Percentiles rank a stretch among this genome's conserved stretches.
Evolutionary conservation across 192 early-diverging fungal species (phyloP).

Genomic region (Coemansia sp.): DNA sequence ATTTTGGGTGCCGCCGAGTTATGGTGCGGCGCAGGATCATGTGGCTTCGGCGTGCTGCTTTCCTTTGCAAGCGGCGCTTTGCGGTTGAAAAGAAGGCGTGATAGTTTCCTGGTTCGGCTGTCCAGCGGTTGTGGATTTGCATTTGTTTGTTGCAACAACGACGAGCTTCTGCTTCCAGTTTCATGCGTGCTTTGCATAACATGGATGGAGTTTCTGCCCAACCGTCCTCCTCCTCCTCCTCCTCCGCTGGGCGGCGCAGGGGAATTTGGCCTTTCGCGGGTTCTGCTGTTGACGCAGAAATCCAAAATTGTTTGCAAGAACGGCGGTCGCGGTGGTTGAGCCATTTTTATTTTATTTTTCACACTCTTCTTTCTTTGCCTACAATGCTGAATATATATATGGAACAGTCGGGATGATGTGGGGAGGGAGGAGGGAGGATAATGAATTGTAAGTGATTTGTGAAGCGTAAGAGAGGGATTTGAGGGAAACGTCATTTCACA

Average conservation of each 20-base stretch:
- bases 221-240: too few species aligned
- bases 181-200: slow-evolving; percentile 25
- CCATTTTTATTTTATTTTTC: background rate
- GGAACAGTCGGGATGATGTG: too few species aligned
- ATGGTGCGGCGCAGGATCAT: background rate
- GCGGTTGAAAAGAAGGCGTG: background rate
- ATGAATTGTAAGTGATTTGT: background rate
- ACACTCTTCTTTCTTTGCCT: background rate
- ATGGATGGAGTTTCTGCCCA: slow-evolving; percentile 31
- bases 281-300: slow-evolving; percentile 8
- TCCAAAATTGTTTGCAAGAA: slow-evolving; percentile 16
- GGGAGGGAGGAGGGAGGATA: background rate
- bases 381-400: background rate
- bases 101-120: background rate
- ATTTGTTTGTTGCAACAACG: background rate
- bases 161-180: background rate
- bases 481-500: background rate
- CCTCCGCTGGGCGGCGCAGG: background rate
- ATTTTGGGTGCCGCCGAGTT: background rate
- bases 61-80: background rate
- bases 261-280: background rate
- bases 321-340: background rate
- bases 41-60: background rate
- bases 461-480: background rate
- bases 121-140: background rate